phyloP scores from a whole-genome alignment of 108 stramenopile genomes.

The Parmales sp. region DNA sequence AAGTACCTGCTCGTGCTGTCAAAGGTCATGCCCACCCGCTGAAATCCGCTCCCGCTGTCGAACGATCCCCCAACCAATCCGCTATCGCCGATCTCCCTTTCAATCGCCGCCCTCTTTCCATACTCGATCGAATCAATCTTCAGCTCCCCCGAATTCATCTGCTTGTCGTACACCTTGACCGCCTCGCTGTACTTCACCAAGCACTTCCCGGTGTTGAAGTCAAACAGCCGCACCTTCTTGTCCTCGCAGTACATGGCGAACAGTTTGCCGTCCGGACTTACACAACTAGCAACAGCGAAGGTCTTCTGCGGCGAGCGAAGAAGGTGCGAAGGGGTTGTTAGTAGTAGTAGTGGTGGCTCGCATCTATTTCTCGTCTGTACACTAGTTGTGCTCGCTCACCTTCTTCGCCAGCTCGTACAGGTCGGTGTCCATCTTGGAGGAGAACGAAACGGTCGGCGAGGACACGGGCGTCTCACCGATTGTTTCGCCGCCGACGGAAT shows the following conservation, averaged over 20 bases:
- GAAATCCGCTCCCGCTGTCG: neutral
- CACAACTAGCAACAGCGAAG: conserved; percentile 43
- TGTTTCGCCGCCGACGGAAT: neutral
- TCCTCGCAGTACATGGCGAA: conserved; percentile 74
- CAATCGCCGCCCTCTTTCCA: conserved; percentile 70
- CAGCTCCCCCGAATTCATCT: conserved; percentile 18
- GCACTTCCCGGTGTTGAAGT: conserved; percentile 64
- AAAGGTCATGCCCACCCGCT: conserved; percentile 33
- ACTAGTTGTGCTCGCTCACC: neutral
- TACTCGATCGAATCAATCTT: conserved; percentile 69
- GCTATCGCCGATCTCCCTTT: conserved; percentile 70
- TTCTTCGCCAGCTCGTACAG: conserved; percentile 78
- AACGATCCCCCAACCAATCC: neutral
- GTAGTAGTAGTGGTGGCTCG: too few species aligned
- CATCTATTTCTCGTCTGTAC: neutral
- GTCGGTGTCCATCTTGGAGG: conserved; percentile 77
- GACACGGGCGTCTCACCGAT: conserved; percentile 9
- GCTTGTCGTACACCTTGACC: conserved; percentile 50
- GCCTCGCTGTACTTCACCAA: conserved; percentile 79
- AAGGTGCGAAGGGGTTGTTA: too few species aligned
- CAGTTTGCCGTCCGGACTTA: conserved; percentile 32
- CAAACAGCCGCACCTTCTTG: conserved; percentile 68
- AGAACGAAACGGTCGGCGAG: conserved; percentile 26
- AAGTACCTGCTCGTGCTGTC: conserved; percentile 79
- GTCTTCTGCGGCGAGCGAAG: too few species aligned